Evolutionary conservation across 2,329 filamentous ascomycete genomes (phyloP), one percentile per base, ranked within the genome.

Genomic region (Aureobasidium zeae): DNA sequence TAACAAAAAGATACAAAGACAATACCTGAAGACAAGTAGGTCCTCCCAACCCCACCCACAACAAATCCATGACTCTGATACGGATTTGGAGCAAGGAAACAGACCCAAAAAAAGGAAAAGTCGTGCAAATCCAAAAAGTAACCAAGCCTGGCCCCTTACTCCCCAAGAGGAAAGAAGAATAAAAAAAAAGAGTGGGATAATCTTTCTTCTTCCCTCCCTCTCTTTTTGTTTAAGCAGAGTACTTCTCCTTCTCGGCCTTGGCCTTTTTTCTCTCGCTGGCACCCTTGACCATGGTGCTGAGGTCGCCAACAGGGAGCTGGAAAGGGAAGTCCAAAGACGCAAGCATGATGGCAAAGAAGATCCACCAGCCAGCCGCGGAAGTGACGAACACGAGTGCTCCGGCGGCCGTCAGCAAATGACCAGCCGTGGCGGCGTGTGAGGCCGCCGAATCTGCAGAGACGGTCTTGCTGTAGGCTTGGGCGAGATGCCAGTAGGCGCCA

Each of bases 401-500:
- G 4, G 60, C 69, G 0, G 66, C 65, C 37, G 67, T 51, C 15
- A 52, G 48, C 15, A 65, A 53, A 24, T 52, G 54, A 1, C 37
- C 15, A 1, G 57, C 57, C 5, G 55, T 47, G 0, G 53, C 63
- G 2, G 49, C 30, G 24, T 57, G 56, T n/a, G 63, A 60, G 9
- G 19, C 30, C 5, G 12, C 29, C 6, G 33, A 41, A 2, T 33
- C 43, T n/a, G 33, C 26, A 6, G 10, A 12, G 10, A 25, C 12
- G 15, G 22, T 11, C 12, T 36, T 48, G 0, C 53, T 50, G 20
- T 66, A 60, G 0, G 55, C 63, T 13, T 63, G 51, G 3, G 76
- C 77, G 7, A 71, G 53, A 13, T 73, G 59, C 68, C 74, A 81
- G 60, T 77, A 83, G 0, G 71, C 70, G 2, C 68, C 77, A 0